Evolutionary conservation across 768 basidiomycete genomes (phyloP).

Genomic region (Auriscalpium microsporum): DNA sequence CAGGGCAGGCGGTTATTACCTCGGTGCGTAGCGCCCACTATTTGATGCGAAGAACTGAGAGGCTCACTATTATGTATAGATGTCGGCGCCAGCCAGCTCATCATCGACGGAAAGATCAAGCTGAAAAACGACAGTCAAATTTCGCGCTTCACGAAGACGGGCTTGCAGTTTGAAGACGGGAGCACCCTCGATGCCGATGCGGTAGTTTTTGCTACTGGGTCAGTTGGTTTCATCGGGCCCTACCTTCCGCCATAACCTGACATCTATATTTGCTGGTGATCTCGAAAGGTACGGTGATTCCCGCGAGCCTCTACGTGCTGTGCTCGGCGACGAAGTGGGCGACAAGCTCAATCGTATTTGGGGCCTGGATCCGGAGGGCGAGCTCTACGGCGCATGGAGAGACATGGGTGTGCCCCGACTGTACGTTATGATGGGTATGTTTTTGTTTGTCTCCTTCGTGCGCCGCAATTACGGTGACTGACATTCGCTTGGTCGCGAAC

Average conservation of each 20-base stretch:
- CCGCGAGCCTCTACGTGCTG: slow-evolving; percentile 27
- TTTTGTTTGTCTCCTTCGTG: background rate
- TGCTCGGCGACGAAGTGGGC: slow-evolving; percentile 41
- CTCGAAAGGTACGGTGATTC: slow-evolving; percentile 36
- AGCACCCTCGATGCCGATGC: slow-evolving; percentile 40
- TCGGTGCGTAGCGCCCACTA: slow-evolving; percentile 32
- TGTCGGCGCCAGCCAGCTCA: slow-evolving; percentile 32
- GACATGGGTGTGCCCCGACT: slow-evolving; percentile 43
- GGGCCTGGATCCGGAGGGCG: slow-evolving; percentile 61
- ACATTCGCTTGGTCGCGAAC: background rate
- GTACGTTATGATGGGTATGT: slow-evolving; percentile 53
- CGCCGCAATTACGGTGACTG: background rate
- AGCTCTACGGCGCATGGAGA: slow-evolving; percentile 42
- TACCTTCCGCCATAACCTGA: background rate
- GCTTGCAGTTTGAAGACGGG: slow-evolving; percentile 34
- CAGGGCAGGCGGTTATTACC: slow-evolving; percentile 54
- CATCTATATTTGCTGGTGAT: background rate
- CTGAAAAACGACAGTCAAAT: slow-evolving; percentile 36
- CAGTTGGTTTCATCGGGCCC: background rate
- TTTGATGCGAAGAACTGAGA: background rate
- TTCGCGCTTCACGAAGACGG: slow-evolving; percentile 29
- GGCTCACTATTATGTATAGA: slow-evolving; percentile 19
- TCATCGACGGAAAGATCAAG: slow-evolving; percentile 41
- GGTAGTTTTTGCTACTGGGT: slow-evolving; percentile 42
- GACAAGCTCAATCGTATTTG: slow-evolving; percentile 45